Percentiles rank a stretch among this genome's conserved stretches.
phyloP scores from a whole-genome alignment of 2,329 filamentous ascomycete species.

The Aspergillus tanneri region DNA sequence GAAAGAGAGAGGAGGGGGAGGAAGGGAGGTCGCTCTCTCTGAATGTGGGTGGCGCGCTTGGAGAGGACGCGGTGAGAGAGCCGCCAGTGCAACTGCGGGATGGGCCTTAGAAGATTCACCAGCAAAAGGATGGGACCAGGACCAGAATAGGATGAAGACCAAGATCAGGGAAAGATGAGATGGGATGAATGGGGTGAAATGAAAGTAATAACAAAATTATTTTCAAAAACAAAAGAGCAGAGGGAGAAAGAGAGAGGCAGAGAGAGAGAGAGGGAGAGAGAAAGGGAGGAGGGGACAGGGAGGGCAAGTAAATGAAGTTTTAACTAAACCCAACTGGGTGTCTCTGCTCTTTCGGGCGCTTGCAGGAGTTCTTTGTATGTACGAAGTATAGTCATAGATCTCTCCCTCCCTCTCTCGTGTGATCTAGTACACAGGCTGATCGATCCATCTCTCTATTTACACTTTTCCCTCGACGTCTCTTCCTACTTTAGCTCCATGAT shows the following conservation, averaged over 20 bases:
- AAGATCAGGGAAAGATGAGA: conserved; percentile 3
- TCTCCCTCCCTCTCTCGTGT: no score
- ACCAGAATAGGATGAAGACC: not conserved
- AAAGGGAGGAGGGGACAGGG: conserved; percentile 9
- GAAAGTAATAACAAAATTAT: conserved; percentile 7
- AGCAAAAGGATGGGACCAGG: no score
- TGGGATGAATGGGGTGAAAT: not conserved
- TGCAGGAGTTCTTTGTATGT: no score
- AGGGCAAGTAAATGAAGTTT: conserved; percentile 18
- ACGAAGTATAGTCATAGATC: no score
- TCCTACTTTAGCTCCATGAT: no score
- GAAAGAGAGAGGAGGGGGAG: not conserved
- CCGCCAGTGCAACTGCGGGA: not conserved
- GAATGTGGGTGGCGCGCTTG: not conserved
- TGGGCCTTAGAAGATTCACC: no score
- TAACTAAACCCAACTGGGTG: conserved; percentile 14
- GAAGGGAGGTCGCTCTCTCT: not conserved
- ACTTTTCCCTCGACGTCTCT: no score
- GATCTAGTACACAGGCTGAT: no score
- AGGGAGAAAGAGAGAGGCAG: conserved; percentile 2
- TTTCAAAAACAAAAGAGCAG: conserved; percentile 3
- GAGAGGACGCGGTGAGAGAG: conserved; percentile 5
- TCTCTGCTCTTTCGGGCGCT: conserved; percentile 7
- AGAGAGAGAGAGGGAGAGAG: conserved; percentile 15
- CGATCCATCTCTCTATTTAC: no score